These are phyloP conservation scores for Cladosporium velox DNA, from an alignment of 2,329 filamentous ascomycete species.

Conservation along the genomic window DNA sequence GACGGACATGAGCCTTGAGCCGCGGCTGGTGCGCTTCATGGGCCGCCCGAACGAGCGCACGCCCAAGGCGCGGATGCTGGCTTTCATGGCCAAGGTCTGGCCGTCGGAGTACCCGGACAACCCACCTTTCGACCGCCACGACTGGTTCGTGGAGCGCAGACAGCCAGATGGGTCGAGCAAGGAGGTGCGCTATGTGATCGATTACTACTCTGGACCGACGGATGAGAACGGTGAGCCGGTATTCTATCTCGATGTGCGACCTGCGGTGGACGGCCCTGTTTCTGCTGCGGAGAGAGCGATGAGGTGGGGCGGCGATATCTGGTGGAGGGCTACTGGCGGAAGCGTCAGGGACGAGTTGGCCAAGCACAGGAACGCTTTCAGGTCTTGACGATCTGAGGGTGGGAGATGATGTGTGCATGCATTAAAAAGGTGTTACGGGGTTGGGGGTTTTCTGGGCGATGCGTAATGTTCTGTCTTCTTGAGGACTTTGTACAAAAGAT, in stretches of 20 bases:
- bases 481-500: slow-evolving; percentile 1
- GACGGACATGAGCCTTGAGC: slow-evolving; percentile 46
- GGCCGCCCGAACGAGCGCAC: slow-evolving; percentile 87
- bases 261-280: slow-evolving; percentile 78
- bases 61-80: slow-evolving; percentile 84
- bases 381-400: background rate
- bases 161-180: slow-evolving; percentile 64
- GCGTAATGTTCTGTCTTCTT: background rate
- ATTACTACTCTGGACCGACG: slow-evolving; percentile 86
- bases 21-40: slow-evolving; percentile 82
- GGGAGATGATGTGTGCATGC: background rate
- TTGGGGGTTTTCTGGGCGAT: background rate
- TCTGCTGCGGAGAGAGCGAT: slow-evolving; percentile 80
- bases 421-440: background rate
- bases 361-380: slow-evolving; percentile 26
- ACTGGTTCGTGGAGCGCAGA: slow-evolving; percentile 87
- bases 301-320: slow-evolving; percentile 89
- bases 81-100: slow-evolving; percentile 75
- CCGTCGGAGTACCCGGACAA: slow-evolving; percentile 76
- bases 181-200: slow-evolving; percentile 91
- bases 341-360: slow-evolving; percentile 55
- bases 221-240: slow-evolving; percentile 87
- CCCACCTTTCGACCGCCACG: slow-evolving; percentile 92
- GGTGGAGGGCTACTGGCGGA: slow-evolving; percentile 84
- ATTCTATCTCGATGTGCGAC: slow-evolving; percentile 92